Conservation (phyloP, 2,329 filamentous ascomycete genomes). For the Cladosporium phlei region DNA sequence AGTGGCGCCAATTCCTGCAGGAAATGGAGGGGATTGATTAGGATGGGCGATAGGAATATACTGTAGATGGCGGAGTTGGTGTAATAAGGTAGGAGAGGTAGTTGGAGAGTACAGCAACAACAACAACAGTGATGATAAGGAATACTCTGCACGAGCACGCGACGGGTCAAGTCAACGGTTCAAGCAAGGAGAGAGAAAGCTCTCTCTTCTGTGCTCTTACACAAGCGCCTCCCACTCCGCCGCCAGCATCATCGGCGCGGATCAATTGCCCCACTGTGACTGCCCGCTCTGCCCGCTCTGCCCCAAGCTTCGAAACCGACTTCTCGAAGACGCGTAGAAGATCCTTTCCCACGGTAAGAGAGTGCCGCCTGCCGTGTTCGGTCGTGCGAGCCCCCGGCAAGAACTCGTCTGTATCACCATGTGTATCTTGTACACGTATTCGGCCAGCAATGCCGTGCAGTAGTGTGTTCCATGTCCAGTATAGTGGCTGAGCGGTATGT, state of each 20-base stretch:
- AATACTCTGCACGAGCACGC: slow-evolving; percentile 11
- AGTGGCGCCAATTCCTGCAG: no score
- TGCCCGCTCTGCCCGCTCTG: background rate
- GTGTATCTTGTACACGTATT: no score
- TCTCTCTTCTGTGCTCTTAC: background rate
- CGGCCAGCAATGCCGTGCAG: no score
- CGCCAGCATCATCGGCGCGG: slow-evolving; percentile 13
- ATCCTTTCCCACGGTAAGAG: no score
- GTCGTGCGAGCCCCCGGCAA: no score
- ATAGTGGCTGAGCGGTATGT: no score
- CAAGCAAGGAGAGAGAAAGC: slow-evolving; percentile 11
- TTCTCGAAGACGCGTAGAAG: slow-evolving; percentile 13
- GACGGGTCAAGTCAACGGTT: slow-evolving; percentile 4
- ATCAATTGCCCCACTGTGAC: slow-evolving; percentile 5
- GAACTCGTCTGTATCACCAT: no score
- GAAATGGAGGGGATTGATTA: no score
- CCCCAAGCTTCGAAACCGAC: no score
- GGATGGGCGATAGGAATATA: background rate
- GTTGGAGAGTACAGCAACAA: no score
- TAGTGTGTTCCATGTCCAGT: no score
- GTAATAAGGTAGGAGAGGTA: background rate
- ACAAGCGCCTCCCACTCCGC: slow-evolving; percentile 12
- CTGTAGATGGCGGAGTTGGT: background rate
- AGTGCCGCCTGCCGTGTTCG: slow-evolving; percentile 8
- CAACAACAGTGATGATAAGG: no score